Evolutionary conservation across 1,284 basidiomycete species (phyloP).

Genomic region (Coniophora puteana): DNA sequence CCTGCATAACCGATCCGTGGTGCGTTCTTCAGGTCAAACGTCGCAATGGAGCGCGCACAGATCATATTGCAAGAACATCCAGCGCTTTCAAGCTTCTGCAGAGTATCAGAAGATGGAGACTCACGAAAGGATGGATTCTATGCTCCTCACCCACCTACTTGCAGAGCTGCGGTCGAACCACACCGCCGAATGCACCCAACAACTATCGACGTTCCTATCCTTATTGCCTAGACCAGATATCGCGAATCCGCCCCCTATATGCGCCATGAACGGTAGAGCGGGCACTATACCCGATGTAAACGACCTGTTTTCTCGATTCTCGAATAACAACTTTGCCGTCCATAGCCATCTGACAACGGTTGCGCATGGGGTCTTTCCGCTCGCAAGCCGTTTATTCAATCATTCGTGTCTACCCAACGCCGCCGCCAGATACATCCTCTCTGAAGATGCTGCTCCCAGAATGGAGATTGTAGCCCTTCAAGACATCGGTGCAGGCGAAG

Average conservation of each 20-base stretch:
- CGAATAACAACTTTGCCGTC: conserved; percentile 74
- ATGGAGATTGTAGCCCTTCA: conserved; percentile 65
- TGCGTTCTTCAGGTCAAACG: conserved; percentile 55
- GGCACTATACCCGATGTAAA: conserved; percentile 29
- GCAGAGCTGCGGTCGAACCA: conserved; percentile 33
- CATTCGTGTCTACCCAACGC: conserved; percentile 76
- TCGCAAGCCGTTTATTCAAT: conserved; percentile 71
- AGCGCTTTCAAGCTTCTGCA: conserved; percentile 39
- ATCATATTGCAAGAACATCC: conserved; percentile 57
- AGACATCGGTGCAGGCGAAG: conserved; percentile 52
- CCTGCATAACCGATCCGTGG: conserved; percentile 9
- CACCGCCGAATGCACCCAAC: no score
- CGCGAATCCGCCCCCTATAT: no score
- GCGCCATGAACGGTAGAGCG: conserved; percentile 17
- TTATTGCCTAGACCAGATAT: conserved; percentile 48
- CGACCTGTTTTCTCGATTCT: conserved; percentile 54
- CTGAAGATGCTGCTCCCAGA: conserved; percentile 30
- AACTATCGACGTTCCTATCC: conserved; percentile 40
- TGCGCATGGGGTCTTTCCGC: conserved; percentile 69
- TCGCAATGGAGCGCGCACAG: conserved; percentile 61
- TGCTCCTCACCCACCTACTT: conserved; percentile 60
- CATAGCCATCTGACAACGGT: conserved; percentile 64
- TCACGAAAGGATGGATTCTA: conserved; percentile 55
- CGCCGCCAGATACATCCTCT: conserved; percentile 53
- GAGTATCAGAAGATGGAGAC: conserved; percentile 43